Conservation (phyloP, 371 early-diverging fungal genomes). For the Mortierella sp. region DNA sequence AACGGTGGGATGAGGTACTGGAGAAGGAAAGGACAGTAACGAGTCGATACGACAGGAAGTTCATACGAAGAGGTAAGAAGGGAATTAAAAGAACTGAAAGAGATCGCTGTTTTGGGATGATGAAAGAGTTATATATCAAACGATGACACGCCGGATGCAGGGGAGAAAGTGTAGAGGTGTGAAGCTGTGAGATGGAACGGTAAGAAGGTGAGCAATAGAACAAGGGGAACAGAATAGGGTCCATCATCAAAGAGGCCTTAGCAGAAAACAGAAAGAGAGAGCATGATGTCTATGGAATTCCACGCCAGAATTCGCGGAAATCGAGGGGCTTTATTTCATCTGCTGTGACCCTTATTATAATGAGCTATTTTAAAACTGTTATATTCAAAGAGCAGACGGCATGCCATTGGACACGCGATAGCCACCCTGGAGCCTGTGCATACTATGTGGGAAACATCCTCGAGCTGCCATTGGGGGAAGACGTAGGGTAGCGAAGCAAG, state of each 20-base stretch:
- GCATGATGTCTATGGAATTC: no score
- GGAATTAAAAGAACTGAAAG: neutral
- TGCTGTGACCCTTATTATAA: no score
- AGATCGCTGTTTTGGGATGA: neutral
- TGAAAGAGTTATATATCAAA: neutral
- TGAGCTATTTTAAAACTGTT: no score
- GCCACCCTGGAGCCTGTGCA: no score
- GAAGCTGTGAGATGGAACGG: neutral
- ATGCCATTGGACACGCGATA: no score
- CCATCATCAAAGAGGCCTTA: neutral
- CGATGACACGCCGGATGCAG: neutral
- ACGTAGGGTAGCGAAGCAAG: no score
- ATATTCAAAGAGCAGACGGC: no score
- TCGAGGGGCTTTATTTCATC: no score
- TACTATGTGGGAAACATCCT: no score
- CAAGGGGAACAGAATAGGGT: neutral
- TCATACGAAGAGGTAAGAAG: neutral
- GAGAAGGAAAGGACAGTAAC: neutral
- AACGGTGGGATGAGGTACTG: neutral
- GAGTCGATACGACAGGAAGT: neutral
- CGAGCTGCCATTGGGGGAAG: no score
- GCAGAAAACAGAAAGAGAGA: neutral
- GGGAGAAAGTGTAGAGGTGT: neutral
- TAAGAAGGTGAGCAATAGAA: constrained; percentile 1
- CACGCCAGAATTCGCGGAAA: neutral